Evolutionary conservation across 78 protist species (phyloP).

Genomic region (Dictyostelium brefeldianum): DNA sequence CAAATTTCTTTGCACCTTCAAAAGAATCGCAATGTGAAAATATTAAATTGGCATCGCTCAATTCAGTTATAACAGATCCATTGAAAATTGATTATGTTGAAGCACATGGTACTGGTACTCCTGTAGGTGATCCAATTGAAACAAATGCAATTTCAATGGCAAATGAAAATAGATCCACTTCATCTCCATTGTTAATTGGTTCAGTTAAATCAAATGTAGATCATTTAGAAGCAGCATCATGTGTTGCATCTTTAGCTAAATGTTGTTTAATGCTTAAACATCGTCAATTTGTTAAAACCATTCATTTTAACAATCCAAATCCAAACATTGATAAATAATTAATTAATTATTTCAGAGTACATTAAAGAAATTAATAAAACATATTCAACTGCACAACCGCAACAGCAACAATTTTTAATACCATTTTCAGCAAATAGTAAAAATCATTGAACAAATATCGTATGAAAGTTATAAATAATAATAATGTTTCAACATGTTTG

Average conservation of each 20-base stretch:
- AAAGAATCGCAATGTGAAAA: constrained; percentile 15
- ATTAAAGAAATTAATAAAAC: too few relatives aligned
- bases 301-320: constrained; percentile 52
- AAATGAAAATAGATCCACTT: not conserved
- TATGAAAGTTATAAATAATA: not conserved
- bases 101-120: constrained; percentile 56
- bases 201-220: constrained; percentile 39
- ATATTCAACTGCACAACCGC: not conserved
- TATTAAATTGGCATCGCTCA: constrained; percentile 12
- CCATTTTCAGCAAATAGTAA: constrained; percentile 25
- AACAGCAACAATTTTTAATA: constrained; percentile 2
- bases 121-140: constrained; percentile 33
- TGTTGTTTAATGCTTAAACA: constrained; percentile 59
- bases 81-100: constrained; percentile 25
- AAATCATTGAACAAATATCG: constrained; percentile 1
- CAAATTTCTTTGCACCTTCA: constrained; percentile 13
- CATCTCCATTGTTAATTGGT: constrained; percentile 16
- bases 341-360: constrained; percentile 24
- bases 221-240: constrained; percentile 59
- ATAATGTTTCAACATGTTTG: not conserved
- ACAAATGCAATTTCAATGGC: not conserved
- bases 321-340: constrained; percentile 44
- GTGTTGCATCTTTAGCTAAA: constrained; percentile 76
- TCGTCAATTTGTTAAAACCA: constrained; percentile 28
- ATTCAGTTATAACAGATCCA: too few relatives aligned